Conservation (phyloP, 2,329 filamentous ascomycete species). For the Aspergillus pseudotamarii region DNA sequence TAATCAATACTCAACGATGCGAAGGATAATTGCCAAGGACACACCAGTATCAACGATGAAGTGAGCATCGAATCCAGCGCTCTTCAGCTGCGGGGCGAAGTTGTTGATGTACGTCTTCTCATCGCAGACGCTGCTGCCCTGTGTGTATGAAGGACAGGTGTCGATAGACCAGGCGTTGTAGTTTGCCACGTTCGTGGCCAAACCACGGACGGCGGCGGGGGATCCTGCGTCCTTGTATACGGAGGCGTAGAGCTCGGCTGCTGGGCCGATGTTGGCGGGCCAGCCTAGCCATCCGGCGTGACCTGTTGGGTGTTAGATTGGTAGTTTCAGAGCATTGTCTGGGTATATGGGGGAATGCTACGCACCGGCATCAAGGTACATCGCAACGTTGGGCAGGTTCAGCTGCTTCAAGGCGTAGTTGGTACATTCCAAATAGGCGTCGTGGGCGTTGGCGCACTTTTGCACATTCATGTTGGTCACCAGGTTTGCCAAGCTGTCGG, state of each 20-base stretch:
- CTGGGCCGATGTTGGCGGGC: conserved; percentile 59
- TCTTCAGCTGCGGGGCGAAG: conserved; percentile 52
- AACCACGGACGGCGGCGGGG: conserved; percentile 53
- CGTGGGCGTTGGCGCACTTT: conserved; percentile 58
- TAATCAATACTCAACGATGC: neutral
- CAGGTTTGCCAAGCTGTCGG: conserved; percentile 65
- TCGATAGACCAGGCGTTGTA: conserved; percentile 58
- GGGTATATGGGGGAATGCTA: neutral
- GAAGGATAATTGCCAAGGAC: conserved; percentile 8
- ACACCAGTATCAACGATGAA: conserved; percentile 59
- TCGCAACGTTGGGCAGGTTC: conserved; percentile 63
- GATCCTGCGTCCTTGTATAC: conserved; percentile 52
- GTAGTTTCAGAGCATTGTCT: neutral
- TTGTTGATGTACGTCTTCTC: conserved; percentile 57
- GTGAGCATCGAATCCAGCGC: conserved; percentile 54
- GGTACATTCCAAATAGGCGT: conserved; percentile 58
- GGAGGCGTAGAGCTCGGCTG: conserved; percentile 51
- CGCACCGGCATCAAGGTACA: conserved; percentile 64
- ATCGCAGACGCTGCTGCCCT: conserved; percentile 54
- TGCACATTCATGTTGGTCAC: conserved; percentile 61
- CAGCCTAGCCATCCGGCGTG: conserved; percentile 68
- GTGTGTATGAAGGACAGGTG: conserved; percentile 49
- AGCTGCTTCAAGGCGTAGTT: conserved; percentile 60
- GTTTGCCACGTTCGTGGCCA: conserved; percentile 62
- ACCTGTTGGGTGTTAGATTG: conserved; percentile 20